Percentiles rank a stretch among this genome's conserved stretches.
phyloP scores from a whole-genome alignment of 495 filamentous ascomycete genomes.

The Penicillium pancosmium region DNA sequence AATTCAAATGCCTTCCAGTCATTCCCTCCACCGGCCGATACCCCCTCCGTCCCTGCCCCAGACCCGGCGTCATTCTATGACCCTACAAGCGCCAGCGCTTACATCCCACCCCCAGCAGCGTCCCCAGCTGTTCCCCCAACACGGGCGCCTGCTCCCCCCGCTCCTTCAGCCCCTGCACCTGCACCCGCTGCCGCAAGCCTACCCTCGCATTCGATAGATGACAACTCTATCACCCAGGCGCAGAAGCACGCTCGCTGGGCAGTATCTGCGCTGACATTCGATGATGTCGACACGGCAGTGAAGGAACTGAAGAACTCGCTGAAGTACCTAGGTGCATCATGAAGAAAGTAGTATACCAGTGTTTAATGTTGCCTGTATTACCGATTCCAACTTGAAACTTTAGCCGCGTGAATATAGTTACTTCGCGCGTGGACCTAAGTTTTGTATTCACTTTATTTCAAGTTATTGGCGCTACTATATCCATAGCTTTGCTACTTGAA shows the following conservation, averaged over 20 bases:
- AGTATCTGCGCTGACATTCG: constrained; percentile 94
- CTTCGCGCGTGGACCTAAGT: too few species aligned
- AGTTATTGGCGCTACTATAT: too few species aligned
- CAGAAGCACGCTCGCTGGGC: constrained; percentile 98
- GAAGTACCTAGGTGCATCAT: constrained; percentile 42
- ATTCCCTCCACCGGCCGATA: constrained; percentile 46
- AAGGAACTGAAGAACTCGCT: constrained; percentile 80
- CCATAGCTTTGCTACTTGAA: too few species aligned
- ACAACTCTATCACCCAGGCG: constrained; percentile 72
- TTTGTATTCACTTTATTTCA: too few species aligned
- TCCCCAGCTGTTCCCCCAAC: constrained; percentile 25
- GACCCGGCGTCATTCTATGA: constrained; percentile 40
- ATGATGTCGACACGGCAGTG: constrained; percentile 90
- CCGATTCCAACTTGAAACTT: too few species aligned
- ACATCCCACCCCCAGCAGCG: constrained; percentile 28
- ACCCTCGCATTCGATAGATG: constrained; percentile 56
- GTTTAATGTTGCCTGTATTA: background rate
- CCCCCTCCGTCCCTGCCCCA: constrained; percentile 29
- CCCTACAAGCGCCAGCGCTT: constrained; percentile 21
- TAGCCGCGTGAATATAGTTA: too few species aligned
- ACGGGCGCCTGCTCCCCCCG: constrained; percentile 15
- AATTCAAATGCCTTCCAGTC: constrained; percentile 45
- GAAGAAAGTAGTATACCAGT: constrained; percentile 7
- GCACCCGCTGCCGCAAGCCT: constrained; percentile 26
- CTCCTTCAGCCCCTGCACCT: constrained; percentile 25